Evolutionary conservation across 2,329 filamentous ascomycete genomes (phyloP), one percentile per base, ranked within the genome.

Genomic region (Juglanconis sp.): DNA sequence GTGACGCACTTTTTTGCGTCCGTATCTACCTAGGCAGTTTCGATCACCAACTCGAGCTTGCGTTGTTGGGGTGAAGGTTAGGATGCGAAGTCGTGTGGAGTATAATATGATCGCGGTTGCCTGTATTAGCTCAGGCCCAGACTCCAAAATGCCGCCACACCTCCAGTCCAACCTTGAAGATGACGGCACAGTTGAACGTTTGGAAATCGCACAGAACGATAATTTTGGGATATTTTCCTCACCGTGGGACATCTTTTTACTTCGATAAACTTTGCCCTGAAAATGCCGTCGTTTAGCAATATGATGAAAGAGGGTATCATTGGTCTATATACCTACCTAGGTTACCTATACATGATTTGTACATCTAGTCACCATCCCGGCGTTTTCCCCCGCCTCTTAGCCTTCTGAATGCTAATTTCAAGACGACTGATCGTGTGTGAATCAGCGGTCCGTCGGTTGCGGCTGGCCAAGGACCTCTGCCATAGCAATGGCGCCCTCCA

Each of bases 401-500:
- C 24, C 24, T 24, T 24, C 24, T 24, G 24, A 24, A 24, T 38
- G n/a, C n/a, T 42, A 15, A 11, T 11, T 15, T 7, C 38, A 13
- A 42, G 6, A 10, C 40, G 31, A 2, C 34, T 30, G 53, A 17
- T 11, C 31, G 53, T 38, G 32, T 49, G n/a, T 8, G 9, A 38
- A 42, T 63, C 58, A 63, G 40, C 42, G 46, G 17, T 61, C 61
- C n/a, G 58, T 63, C 7, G 59, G 58, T 40, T 50, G 49, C 5
- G 61, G 58, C 35, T 63, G 53, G 10, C 61, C 61, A 60, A 91
- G 75, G 2, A 82, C 85, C 63, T 90, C 87, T 1, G 88, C 89
- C 88, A 90, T 92, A 15, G 79, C 77, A 65, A 98, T 93, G 13
- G 94, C 94, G 2, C 94, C 92, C 66, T 92, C 82, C 80, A 93